Evolutionary conservation across 2,329 filamentous ascomycete genomes (phyloP).

Genomic region (Ceratocystiopsis sp.): DNA sequence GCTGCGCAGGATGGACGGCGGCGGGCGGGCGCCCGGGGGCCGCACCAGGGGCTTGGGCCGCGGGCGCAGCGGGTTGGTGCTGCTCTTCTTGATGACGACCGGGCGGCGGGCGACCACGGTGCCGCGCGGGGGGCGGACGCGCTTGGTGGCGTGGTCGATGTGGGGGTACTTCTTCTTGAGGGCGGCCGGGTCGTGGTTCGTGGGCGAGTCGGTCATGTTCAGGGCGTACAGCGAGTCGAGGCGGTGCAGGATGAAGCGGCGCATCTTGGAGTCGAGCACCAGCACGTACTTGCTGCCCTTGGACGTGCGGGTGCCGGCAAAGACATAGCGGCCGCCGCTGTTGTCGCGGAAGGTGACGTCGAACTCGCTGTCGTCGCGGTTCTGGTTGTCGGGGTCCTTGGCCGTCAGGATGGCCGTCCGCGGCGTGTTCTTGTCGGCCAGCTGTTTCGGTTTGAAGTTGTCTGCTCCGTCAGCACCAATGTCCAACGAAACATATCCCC

Average conservation of each 20-base stretch:
- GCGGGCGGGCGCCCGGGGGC: background rate
- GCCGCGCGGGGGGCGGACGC: conserved; percentile 3
- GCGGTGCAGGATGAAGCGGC: conserved; percentile 68
- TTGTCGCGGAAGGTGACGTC: conserved; percentile 38
- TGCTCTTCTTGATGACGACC: conserved; percentile 6
- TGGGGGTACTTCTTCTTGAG: conserved; percentile 52
- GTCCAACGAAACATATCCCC: too few species aligned
- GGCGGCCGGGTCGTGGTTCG: conserved; percentile 43
- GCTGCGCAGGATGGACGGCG: conserved; percentile 6
- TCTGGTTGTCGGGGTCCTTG: conserved; percentile 17
- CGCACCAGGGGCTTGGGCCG: conserved; percentile 6
- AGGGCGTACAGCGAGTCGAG: conserved; percentile 73
- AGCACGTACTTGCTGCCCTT: conserved; percentile 46
- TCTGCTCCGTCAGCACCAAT: conserved; percentile 18
- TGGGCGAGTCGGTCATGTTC: conserved; percentile 60
- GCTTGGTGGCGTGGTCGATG: conserved; percentile 24
- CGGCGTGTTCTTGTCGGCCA: conserved; percentile 31
- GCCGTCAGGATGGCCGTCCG: conserved; percentile 10
- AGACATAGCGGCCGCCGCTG: conserved; percentile 36
- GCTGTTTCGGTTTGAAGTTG: conserved; percentile 40
- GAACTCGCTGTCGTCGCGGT: conserved; percentile 38
- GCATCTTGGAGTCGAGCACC: conserved; percentile 56
- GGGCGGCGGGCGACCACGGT: background rate
- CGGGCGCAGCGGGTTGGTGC: conserved; percentile 6
- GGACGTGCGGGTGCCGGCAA: conserved; percentile 39